Evolutionary conservation across 2,329 filamentous ascomycete species (phyloP).

Genomic region (Penicillium digitatum): DNA sequence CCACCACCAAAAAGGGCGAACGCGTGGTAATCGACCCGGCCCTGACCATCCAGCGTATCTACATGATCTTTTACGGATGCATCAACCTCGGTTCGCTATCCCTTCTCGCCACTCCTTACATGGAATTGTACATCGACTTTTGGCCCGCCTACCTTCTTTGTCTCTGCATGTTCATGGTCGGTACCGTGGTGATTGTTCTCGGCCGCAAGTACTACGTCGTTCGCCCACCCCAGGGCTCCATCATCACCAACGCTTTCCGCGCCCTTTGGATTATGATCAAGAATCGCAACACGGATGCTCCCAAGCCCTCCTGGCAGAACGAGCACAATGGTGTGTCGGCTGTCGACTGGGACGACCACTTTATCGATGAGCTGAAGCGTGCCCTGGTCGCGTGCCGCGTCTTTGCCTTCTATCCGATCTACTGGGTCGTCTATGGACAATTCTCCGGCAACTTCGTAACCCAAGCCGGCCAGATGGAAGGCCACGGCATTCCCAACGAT

Average conservation of each 20-base stretch:
- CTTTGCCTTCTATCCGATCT: slow-evolving; percentile 66
- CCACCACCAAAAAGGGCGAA: slow-evolving; percentile 45
- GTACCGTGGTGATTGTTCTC: slow-evolving; percentile 53
- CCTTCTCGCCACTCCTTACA: slow-evolving; percentile 61
- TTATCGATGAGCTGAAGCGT: slow-evolving; percentile 68
- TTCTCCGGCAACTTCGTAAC: slow-evolving; percentile 65
- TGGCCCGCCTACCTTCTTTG: slow-evolving; percentile 61
- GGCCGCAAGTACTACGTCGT: slow-evolving; percentile 47
- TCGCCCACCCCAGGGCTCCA: slow-evolving; percentile 56
- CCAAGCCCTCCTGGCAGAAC: slow-evolving; percentile 63
- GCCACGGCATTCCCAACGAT: slow-evolving; percentile 72
- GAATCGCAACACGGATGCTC: slow-evolving; percentile 55
- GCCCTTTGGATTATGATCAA: slow-evolving; percentile 54
- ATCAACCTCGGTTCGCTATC: slow-evolving; percentile 72
- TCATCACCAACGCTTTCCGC: slow-evolving; percentile 64
- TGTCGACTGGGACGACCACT: slow-evolving; percentile 63
- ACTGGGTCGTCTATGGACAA: slow-evolving; percentile 66
- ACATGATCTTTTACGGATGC: slow-evolving; percentile 71
- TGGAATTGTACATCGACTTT: slow-evolving; percentile 65
- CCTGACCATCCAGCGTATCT: slow-evolving; percentile 64
- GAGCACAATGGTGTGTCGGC: slow-evolving; percentile 45
- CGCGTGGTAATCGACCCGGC: slow-evolving; percentile 63
- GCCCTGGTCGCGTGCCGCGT: slow-evolving; percentile 65
- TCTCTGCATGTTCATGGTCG: slow-evolving; percentile 61
- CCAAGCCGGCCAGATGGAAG: slow-evolving; percentile 59